Conservation (phyloP, 306 rosid genomes). For the Vigna trinervia region DNA sequence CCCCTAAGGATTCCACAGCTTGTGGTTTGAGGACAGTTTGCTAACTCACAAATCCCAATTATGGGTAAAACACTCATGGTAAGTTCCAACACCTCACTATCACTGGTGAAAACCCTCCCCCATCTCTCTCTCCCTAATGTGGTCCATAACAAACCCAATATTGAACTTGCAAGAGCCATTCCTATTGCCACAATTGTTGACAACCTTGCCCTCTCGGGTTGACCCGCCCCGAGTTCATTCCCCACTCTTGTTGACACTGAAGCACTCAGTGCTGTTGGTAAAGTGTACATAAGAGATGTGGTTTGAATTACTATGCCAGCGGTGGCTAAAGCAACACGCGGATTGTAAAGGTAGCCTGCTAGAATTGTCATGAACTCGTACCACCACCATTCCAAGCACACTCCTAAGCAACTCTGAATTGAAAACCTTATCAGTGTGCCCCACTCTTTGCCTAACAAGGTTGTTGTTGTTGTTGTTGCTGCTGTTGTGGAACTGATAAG, state of each 20-base stretch:
- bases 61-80: slow-evolving; percentile 64
- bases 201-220: slow-evolving; percentile 56
- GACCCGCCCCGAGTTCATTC: slow-evolving; percentile 65
- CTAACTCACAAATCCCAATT: slow-evolving; percentile 70
- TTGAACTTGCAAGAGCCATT: slow-evolving; percentile 54
- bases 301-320: slow-evolving; percentile 73
- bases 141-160: slow-evolving; percentile 60
- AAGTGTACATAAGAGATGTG: slow-evolving; percentile 67
- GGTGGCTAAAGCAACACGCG: slow-evolving; percentile 57
- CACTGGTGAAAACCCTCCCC: slow-evolving; percentile 71
- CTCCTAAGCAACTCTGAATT: slow-evolving; percentile 74
- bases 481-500: neutral
- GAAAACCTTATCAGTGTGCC: slow-evolving; percentile 59
- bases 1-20: slow-evolving; percentile 75
- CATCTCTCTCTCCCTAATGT: slow-evolving; percentile 62
- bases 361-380: slow-evolving; percentile 73
- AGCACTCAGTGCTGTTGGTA: slow-evolving; percentile 64
- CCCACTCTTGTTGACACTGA: slow-evolving; percentile 71
- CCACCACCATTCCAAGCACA: slow-evolving; percentile 98
- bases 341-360: slow-evolving; percentile 68
- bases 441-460: slow-evolving; percentile 58
- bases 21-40: slow-evolving; percentile 75
- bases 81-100: slow-evolving; percentile 55
- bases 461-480: neutral
- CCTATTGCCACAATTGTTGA: slow-evolving; percentile 61